Conservation (phyloP, 306 rosid genomes). For the Castanopsis chinensis region DNA sequence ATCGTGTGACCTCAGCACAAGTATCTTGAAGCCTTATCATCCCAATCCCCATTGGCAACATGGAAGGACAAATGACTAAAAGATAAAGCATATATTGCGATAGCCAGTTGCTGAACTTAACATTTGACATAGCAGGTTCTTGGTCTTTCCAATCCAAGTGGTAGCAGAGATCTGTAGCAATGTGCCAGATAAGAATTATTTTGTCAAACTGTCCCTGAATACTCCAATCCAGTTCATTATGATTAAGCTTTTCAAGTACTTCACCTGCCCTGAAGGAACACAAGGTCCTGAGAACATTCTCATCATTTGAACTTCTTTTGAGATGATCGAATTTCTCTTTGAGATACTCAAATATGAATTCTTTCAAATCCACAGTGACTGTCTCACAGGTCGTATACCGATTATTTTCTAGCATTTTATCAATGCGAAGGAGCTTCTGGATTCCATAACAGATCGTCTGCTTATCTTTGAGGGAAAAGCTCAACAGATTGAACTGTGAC, state of each 20-base stretch:
- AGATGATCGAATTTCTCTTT: background rate
- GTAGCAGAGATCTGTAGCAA: constrained; percentile 6
- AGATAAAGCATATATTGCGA: background rate
- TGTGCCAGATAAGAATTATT: constrained; percentile 4
- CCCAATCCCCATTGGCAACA: constrained; percentile 1
- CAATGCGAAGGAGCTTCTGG: background rate
- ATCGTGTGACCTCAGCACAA: background rate
- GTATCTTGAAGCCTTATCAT: background rate
- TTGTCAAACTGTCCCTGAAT: rapidly evolving
- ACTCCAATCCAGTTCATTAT: too few relatives aligned
- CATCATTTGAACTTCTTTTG: background rate
- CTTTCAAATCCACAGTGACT: background rate
- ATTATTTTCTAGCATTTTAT: background rate
- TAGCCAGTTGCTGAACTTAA: background rate
- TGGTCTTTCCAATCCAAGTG: background rate
- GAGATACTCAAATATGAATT: background rate
- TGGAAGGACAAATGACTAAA: background rate
- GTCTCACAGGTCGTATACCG: background rate
- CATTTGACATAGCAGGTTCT: background rate
- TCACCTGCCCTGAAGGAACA: background rate
- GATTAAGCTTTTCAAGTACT: background rate
- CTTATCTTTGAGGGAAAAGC: background rate
- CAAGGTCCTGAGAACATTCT: too few relatives aligned
- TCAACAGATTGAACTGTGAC: background rate
- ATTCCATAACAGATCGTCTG: background rate